Percentiles rank a stretch among this genome's conserved stretches.
Conservation (phyloP, 1,284 basidiomycete species). For the Austroboletus rostrupii region DNA sequence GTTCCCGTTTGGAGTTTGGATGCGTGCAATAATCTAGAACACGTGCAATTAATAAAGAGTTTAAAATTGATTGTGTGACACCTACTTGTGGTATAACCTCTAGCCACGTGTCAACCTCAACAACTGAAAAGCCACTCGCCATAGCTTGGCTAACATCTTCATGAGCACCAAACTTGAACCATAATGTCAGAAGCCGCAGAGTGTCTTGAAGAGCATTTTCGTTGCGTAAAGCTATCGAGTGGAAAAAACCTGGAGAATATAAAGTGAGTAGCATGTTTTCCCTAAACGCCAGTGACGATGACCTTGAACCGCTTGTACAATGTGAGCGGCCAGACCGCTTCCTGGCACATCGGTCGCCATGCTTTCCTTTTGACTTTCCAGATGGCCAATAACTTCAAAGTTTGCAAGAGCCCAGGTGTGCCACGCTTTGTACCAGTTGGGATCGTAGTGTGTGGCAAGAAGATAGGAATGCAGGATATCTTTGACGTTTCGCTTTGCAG, state of each 20-base stretch:
- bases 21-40: constrained; percentile 90
- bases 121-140: constrained; percentile 81
- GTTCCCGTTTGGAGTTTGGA: constrained; percentile 88
- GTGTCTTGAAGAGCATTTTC: constrained; percentile 96
- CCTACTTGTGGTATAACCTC: constrained; percentile 95
- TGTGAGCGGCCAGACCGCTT: constrained; percentile 76
- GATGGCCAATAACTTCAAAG: constrained; percentile 88
- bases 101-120: constrained; percentile 97
- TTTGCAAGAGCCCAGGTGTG: constrained; percentile 98
- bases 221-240: constrained; percentile 87
- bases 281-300: constrained; percentile 10
- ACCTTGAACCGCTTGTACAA: constrained; percentile 95
- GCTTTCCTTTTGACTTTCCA: constrained; percentile 66
- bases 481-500: constrained; percentile 64
- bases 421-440: constrained; percentile 98
- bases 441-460: constrained; percentile 89
- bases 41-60: not conserved
- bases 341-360: constrained; percentile 66
- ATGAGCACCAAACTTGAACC: constrained; percentile 97
- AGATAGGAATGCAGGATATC: constrained; percentile 85
- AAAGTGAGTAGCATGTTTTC: constrained; percentile 3
- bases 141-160: constrained; percentile 91
- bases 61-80: not conserved
- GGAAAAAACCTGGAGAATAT: constrained; percentile 76
- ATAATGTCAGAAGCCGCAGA: constrained; percentile 88